A percentile compares a stretch with the other conserved stretches of the same genome.
Evolutionary conservation across 768 basidiomycete genomes (phyloP).

Genomic region (Boletus reticuloceps): DNA sequence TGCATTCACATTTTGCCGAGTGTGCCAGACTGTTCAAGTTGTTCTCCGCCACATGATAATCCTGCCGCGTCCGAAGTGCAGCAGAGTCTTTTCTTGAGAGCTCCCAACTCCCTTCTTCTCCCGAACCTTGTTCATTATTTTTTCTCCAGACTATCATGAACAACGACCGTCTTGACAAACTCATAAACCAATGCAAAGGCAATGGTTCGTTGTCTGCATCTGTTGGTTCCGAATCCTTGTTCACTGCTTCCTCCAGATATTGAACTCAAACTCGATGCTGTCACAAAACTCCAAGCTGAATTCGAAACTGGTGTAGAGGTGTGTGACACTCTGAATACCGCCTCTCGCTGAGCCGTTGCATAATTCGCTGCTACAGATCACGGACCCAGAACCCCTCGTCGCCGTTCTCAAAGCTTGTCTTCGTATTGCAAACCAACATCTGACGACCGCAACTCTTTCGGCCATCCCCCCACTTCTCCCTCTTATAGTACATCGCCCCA

Average conservation of each 20-base stretch:
- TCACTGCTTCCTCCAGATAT: constrained; percentile 50
- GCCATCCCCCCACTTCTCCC: constrained; percentile 66
- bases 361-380: constrained; percentile 46
- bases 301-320: constrained; percentile 75
- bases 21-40: not conserved
- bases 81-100: constrained; percentile 18
- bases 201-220: constrained; percentile 44
- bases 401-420: constrained; percentile 69
- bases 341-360: constrained; percentile 11
- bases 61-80: not conserved
- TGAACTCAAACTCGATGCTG: constrained; percentile 77
- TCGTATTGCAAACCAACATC: constrained; percentile 77
- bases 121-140: constrained; percentile 8
- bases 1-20: not conserved
- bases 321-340: constrained; percentile 17
- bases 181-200: constrained; percentile 62
- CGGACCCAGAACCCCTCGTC: constrained; percentile 70
- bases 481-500: constrained; percentile 49
- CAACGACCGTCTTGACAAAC: constrained; percentile 54
- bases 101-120: constrained; percentile 13
- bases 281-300: constrained; percentile 72
- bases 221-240: constrained; percentile 3
- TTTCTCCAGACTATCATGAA: constrained; percentile 43
- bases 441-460: constrained; percentile 73
- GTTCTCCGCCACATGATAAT: constrained; percentile 21